Conservation (phyloP, 495 filamentous ascomycete genomes). For the Xylaria flabelliformis region DNA sequence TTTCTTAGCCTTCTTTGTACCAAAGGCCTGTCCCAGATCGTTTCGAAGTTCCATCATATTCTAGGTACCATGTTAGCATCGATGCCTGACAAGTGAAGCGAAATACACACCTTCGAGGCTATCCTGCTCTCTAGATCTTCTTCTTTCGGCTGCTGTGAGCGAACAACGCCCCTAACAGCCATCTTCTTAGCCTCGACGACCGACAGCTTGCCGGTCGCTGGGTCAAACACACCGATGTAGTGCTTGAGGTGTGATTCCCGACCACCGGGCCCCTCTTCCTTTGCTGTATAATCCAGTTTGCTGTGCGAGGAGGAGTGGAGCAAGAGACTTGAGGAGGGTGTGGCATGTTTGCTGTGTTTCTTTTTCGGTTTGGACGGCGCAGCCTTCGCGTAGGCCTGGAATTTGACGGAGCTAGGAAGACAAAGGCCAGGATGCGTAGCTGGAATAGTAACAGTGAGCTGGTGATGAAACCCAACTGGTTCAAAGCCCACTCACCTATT, state of each 20-base stretch:
- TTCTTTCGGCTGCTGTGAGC: conserved; percentile 55
- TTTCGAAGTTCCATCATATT: conserved; percentile 65
- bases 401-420: conserved; percentile 59
- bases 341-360: conserved; percentile 51
- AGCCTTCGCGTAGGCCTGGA: conserved; percentile 66
- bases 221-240: conserved; percentile 87
- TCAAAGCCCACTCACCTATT: conserved; percentile 56
- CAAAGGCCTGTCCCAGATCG: conserved; percentile 85
- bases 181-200: conserved; percentile 79
- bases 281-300: conserved; percentile 80
- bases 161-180: conserved; percentile 68
- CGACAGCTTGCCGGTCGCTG: conserved; percentile 71
- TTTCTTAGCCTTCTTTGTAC: conserved; percentile 92
- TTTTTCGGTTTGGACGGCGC: conserved; percentile 47
- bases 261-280: conserved; percentile 65
- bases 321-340: conserved; percentile 63
- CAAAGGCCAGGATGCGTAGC: conserved; percentile 73
- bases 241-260: conserved; percentile 75
- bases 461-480: neutral
- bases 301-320: conserved; percentile 79
- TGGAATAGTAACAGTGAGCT: conserved; percentile 41
- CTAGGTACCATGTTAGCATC: conserved; percentile 46
- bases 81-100: neutral
- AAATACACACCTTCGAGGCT: conserved; percentile 48
- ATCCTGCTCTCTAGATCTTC: conserved; percentile 46